Evolutionary conservation across 345 rosid genomes (phyloP), one percentile per base, ranked within the genome.

Genomic region (Mangifera indica): DNA sequence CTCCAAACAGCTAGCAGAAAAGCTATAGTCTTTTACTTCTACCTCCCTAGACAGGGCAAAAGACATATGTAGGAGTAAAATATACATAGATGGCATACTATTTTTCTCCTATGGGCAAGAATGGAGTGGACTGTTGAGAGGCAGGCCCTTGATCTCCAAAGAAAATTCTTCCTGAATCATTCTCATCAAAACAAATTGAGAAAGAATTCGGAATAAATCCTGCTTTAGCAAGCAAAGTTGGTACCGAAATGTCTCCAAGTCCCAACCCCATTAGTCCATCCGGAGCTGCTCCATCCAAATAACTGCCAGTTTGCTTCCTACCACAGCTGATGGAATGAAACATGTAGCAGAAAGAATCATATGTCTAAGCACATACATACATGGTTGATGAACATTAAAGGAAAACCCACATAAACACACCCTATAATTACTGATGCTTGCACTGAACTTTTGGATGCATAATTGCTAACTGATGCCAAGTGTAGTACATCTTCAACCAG

Each of bases 91-190:
- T 60, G 25, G 3, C 80, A 45, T 72, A 78, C 81, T 78, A 73
- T 44, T 58, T 69, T 69, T 76, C 74, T 69, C 58, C 67, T 0
- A 57, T 69, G 59, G 74, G 71, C 57, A 78, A 22, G 20, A 78
- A 69, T 20, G 81, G 63, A 4, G 77, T 78, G 17, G 77, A 73
- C 21, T 73, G 73, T 69, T 78, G 74, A 64, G 71, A 63, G 26
- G 67, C 22, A 29, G 45, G 74, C 34, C 77, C 77, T 69, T 56
- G 67, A 71, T 78, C 81, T 25, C 81, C 81, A 58, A 73, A 78
- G 21, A 73, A 15, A 63, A 78, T 73, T 54, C 74, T 69, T 21
- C 81, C 81, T 0, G 81, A 73, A 69, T 60, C 74, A 69, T 69
- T 73, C 46, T 68, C 81, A 21, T 73, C 58, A 44, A 78, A 73